These are phyloP conservation scores for Leptographium procerum DNA, from an alignment of 2,329 filamentous ascomycete genomes.

Conservation along the genomic window DNA sequence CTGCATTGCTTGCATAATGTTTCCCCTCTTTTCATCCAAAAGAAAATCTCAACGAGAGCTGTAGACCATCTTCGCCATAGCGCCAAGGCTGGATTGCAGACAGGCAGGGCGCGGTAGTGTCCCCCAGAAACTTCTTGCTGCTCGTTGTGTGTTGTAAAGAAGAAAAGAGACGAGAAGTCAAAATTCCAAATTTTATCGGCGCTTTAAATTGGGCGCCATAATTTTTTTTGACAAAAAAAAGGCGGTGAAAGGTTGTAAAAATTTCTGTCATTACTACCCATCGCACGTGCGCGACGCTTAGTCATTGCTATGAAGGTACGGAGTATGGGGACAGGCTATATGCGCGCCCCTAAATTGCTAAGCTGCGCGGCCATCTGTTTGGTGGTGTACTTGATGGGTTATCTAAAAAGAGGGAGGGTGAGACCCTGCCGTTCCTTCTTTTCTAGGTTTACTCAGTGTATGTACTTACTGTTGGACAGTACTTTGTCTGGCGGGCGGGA, in stretches of 20 bases:
- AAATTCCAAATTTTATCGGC: background rate
- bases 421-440: too few relatives aligned
- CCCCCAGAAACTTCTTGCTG: background rate
- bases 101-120: too few relatives aligned
- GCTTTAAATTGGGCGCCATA: background rate
- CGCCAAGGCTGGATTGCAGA: background rate
- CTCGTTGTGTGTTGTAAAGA: background rate
- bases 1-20: slow-evolving; percentile 22
- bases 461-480: too few relatives aligned
- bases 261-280: background rate
- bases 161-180: background rate
- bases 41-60: background rate
- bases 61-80: background rate
- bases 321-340: too few relatives aligned
- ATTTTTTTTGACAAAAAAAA: background rate
- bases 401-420: too few relatives aligned
- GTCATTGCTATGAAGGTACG: too few relatives aligned
- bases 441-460: too few relatives aligned
- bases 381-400: too few relatives aligned
- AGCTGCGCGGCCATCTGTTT: too few relatives aligned
- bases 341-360: too few relatives aligned
- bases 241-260: background rate
- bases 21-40: background rate
- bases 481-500: too few relatives aligned
- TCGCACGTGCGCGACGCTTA: background rate